These are phyloP conservation scores for Phalaenopsis aphrodite DNA, from an alignment of 106 monocot species.

Conservation along the genomic window DNA sequence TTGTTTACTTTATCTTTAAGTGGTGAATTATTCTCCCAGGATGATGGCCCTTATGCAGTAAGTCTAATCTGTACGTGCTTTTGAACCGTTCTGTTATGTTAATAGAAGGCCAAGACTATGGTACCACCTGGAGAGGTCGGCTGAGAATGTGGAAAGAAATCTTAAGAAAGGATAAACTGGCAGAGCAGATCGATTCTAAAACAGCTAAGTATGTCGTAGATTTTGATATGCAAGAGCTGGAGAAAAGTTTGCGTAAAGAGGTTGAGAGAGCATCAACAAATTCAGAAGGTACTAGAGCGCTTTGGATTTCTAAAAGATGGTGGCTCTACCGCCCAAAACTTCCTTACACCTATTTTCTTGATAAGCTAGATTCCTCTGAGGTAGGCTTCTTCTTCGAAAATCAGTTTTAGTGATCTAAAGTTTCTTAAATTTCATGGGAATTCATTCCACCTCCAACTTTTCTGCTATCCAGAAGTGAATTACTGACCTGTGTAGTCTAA, in stretches of 20 bases:
- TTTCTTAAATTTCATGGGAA: not conserved
- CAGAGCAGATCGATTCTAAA: slow-evolving; percentile 48
- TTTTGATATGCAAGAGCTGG: slow-evolving; percentile 90
- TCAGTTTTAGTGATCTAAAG: not conserved
- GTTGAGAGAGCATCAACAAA: slow-evolving; percentile 42
- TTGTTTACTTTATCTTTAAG: not conserved
- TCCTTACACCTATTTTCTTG: slow-evolving; percentile 81
- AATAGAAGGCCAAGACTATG: slow-evolving; percentile 23
- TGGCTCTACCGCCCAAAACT: slow-evolving; percentile 88
- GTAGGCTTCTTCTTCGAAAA: slow-evolving; percentile 24
- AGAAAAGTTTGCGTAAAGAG: slow-evolving; percentile 69
- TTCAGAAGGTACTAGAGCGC: slow-evolving; percentile 42
- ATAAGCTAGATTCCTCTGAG: slow-evolving; percentile 80
- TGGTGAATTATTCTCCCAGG: not conserved
- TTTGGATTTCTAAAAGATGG: slow-evolving; percentile 95
- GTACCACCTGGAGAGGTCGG: slow-evolving; percentile 51
- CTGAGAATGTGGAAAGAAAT: slow-evolving; percentile 65
- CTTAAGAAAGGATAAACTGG: slow-evolving; percentile 47
- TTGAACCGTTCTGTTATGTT: not conserved
- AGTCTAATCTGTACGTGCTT: not conserved
- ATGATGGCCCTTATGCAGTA: not conserved
- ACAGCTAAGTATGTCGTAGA: slow-evolving; percentile 75
- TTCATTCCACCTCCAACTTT: not conserved
- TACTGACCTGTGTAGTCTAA: not conserved
- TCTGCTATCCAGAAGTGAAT: not conserved